These are phyloP conservation scores for Cytospora mali DNA, from an alignment of 2,329 filamentous ascomycete species.

Conservation along the genomic window DNA sequence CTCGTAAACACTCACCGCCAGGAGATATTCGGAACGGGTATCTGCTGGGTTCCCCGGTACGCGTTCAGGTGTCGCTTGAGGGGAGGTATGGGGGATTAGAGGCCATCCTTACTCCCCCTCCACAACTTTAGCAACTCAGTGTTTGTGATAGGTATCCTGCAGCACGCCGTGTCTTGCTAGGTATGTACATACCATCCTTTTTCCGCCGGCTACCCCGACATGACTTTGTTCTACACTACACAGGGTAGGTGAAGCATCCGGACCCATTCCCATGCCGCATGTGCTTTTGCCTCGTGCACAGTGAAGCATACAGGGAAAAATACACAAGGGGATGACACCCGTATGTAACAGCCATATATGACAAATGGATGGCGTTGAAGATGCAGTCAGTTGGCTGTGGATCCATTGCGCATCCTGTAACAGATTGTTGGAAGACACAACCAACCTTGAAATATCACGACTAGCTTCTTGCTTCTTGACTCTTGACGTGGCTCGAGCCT, in stretches of 20 bases:
- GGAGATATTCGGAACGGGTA: background rate
- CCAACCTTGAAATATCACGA: too few species aligned
- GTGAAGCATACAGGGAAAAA: background rate
- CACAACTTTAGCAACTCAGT: too few species aligned
- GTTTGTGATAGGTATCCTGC: conserved; percentile 10
- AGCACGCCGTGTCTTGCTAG: background rate
- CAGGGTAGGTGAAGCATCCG: background rate
- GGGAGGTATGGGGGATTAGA: too few species aligned
- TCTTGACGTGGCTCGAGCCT: background rate
- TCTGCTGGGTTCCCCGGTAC: background rate
- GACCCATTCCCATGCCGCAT: background rate
- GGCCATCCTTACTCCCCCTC: too few species aligned
- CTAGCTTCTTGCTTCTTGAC: background rate
- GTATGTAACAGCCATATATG: background rate
- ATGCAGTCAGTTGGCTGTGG: background rate
- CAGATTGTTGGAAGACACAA: background rate
- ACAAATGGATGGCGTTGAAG: background rate
- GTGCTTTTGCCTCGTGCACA: background rate
- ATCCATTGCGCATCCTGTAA: background rate
- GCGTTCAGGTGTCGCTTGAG: background rate
- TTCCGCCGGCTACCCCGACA: too few species aligned
- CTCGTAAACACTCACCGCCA: conserved; percentile 4
- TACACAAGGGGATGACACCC: background rate
- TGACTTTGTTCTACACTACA: too few species aligned
- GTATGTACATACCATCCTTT: too few species aligned